Percentiles rank a stretch among this genome's conserved stretches.
Conservation (phyloP, 1,284 basidiomycete genomes). For the Microbotryum intermedium region DNA sequence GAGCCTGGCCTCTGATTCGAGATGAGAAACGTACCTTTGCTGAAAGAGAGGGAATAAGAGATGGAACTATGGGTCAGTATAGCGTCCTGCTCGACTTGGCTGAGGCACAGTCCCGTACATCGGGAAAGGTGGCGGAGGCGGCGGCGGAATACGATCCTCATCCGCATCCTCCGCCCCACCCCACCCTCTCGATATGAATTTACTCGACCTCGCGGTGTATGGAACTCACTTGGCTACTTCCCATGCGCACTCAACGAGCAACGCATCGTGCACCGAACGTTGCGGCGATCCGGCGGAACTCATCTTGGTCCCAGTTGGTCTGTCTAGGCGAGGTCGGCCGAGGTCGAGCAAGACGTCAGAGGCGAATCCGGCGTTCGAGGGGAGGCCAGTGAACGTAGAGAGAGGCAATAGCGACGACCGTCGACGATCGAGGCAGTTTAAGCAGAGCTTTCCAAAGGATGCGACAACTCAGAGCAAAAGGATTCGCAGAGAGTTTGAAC, state of each 20-base stretch:
- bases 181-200: too few relatives aligned
- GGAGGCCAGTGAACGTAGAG: too few relatives aligned
- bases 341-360: too few relatives aligned
- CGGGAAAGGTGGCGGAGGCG: background rate
- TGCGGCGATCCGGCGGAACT: background rate
- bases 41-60: background rate
- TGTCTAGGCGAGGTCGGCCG: too few relatives aligned
- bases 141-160: too few relatives aligned
- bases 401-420: too few relatives aligned
- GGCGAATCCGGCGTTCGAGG: too few relatives aligned
- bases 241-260: conserved; percentile 17
- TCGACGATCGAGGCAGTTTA: too few relatives aligned
- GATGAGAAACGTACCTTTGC: conserved; percentile 11
- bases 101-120: background rate
- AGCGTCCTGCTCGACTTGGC: background rate
- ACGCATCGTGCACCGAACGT: background rate
- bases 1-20: background rate
- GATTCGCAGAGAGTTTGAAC: too few relatives aligned
- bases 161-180: background rate
- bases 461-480: too few relatives aligned
- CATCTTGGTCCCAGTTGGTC: too few relatives aligned
- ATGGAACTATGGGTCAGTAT: background rate
- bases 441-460: too few relatives aligned
- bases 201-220: background rate
- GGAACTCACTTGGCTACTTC: conserved; percentile 24